Evolutionary conservation across 441 rosid genomes (phyloP), one percentile per base, ranked within the genome.

Genomic region (Geranium incanum): DNA sequence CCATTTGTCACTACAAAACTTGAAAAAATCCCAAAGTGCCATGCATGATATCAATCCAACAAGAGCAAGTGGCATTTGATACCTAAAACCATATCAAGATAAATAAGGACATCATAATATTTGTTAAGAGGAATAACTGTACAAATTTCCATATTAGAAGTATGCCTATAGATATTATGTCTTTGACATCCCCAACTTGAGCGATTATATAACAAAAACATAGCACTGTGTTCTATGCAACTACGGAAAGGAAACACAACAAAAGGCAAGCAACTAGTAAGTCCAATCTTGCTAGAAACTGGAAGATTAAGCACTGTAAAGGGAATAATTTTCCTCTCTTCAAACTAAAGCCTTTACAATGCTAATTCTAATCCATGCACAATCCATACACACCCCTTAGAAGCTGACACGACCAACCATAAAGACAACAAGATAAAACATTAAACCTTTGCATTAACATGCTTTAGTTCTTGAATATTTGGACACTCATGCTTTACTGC

Each of bases 11-110:
- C 85, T 84, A 68, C 88, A 80, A 79, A 84, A 86, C 82, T 84
- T 90, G 86, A 94, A 86, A 19, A 86, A 68, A 75, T 92, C 97
- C 99, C 97, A 94, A 68, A 94, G 76, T 2, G 86, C 97, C 85
- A 94, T 87, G 79, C 96, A 83, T 66, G 89, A 86, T 68, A 90
- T 52, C 81, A 92, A 76, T 72, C 97, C 97, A 66, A 86, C 80
- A 70, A 94, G 92, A 60, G 99, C 91, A 68, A 90, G 82, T 7
- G 97, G 97, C 91, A 92, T 92, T 78, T 90, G 96, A 79, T 92
- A 94, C 81, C 97, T 92, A 67, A 63, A 65, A 21, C 70, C 71
- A 66, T 71, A 72, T 62, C 3, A 68, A 55, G 39, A 68, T 73
- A 45, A 45, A 52, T 52, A 39, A 64, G 37, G 50, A 28, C 36